These are phyloP conservation scores for Trypanosoma boissoni DNA, from an alignment of 208 protist genomes.

Conservation along the genomic window DNA sequence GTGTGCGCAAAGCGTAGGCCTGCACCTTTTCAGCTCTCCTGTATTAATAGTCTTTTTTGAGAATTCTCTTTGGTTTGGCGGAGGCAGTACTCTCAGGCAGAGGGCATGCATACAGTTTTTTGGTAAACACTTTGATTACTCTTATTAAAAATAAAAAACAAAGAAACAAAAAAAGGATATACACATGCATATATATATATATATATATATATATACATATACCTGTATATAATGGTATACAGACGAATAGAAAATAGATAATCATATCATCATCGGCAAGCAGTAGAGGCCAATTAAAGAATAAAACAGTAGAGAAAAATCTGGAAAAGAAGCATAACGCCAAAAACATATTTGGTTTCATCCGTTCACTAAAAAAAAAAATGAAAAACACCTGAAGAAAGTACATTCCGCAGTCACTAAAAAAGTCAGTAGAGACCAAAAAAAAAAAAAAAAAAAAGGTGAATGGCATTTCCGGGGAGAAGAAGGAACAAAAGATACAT, in stretches of 20 bases:
- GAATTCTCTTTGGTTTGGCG: too few relatives aligned
- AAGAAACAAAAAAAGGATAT: too few relatives aligned
- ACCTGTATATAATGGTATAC: background rate
- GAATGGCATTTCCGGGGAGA: background rate
- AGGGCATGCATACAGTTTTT: too few relatives aligned
- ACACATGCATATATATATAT: slow-evolving; percentile 10
- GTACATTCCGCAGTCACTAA: background rate
- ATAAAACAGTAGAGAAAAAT: slow-evolving; percentile 10
- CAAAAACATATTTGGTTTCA: slow-evolving; percentile 5
- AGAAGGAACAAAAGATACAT: slow-evolving; percentile 19
- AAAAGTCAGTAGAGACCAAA: background rate
- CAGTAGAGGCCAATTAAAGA: too few relatives aligned
- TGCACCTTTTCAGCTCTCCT: too few relatives aligned
- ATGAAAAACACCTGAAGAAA: slow-evolving; percentile 3
- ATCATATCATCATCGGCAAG: too few relatives aligned
- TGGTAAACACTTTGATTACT: too few relatives aligned
- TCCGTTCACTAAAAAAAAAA: background rate
- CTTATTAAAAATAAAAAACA: too few relatives aligned
- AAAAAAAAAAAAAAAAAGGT: slow-evolving; percentile 17
- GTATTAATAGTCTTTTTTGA: too few relatives aligned
- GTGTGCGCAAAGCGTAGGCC: too few relatives aligned
- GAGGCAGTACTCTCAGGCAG: too few relatives aligned
- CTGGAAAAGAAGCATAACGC: slow-evolving; percentile 13
- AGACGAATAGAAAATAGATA: slow-evolving; percentile 6
- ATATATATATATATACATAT: slow-evolving; percentile 11